These are phyloP conservation scores for Plantago major DNA, from an alignment of 257 asterid species.

Conservation along the genomic window DNA sequence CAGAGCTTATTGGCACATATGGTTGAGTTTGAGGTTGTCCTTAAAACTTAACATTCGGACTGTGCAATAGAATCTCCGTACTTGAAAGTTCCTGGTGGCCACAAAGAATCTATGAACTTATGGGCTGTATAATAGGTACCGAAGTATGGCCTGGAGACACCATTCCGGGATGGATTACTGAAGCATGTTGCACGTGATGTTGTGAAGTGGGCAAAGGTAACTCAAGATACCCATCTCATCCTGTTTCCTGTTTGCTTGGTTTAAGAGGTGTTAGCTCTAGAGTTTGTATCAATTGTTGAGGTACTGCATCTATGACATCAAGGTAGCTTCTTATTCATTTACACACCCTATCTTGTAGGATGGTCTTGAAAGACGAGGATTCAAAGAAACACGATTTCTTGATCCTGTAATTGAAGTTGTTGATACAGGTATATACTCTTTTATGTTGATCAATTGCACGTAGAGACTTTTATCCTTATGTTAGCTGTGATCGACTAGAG, in stretches of 20 bases:
- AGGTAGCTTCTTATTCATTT: neutral
- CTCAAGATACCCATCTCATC: neutral
- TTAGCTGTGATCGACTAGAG: no score
- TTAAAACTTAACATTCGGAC: no score
- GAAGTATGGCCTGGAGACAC: slow-evolving; percentile 72
- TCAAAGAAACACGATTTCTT: slow-evolving; percentile 75
- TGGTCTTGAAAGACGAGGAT: slow-evolving; percentile 95
- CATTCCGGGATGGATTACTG: slow-evolving; percentile 91
- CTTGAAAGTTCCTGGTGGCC: neutral
- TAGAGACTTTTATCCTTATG: no score
- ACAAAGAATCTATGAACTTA: slow-evolving; percentile 14
- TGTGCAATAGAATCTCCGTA: no score
- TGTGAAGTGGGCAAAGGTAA: slow-evolving; percentile 68
- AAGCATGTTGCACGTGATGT: slow-evolving; percentile 92
- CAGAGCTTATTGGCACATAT: no score
- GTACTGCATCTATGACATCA: neutral
- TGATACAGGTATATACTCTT: slow-evolving; percentile 43
- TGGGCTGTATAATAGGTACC: slow-evolving; percentile 58
- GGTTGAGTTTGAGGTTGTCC: no score
- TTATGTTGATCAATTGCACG: no score
- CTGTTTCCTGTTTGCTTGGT: neutral
- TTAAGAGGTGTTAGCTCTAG: neutral
- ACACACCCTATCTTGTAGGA: slow-evolving; percentile 38
- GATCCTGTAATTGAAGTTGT: slow-evolving; percentile 83
- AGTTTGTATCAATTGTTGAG: neutral